A percentile compares a stretch with the other conserved stretches of the same genome.
Conservation (phyloP, 2,329 filamentous ascomycete species). For the Amylocarpus encephaloides region DNA sequence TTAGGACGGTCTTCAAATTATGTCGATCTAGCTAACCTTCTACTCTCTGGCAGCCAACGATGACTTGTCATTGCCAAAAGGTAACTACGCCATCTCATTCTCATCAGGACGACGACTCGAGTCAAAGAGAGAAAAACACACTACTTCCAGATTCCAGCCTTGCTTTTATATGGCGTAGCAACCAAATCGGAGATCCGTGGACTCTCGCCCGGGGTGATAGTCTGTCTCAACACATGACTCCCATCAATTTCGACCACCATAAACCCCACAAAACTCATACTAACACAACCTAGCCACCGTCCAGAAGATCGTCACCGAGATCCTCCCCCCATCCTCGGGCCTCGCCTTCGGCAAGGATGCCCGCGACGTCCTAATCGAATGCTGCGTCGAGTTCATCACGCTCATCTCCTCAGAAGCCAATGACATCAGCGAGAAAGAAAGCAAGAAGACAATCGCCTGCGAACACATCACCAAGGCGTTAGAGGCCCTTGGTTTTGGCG, state of each 20-base stretch:
- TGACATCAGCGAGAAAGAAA: constrained; percentile 96
- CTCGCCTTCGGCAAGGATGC: constrained; percentile 92
- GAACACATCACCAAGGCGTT: constrained; percentile 96
- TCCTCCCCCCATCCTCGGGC: constrained; percentile 69
- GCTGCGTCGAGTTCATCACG: constrained; percentile 98
- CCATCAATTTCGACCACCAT: neutral
- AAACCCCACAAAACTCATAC: neutral
- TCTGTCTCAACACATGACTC: neutral
- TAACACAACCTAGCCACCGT: constrained; percentile 46
- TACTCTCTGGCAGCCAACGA: constrained; percentile 45
- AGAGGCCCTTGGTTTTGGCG: constrained; percentile 83
- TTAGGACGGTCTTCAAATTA: neutral
- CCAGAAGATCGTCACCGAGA: constrained; percentile 89
- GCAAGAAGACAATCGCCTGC: constrained; percentile 98
- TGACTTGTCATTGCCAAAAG: constrained; percentile 59
- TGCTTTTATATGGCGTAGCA: too few species aligned
- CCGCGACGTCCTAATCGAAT: constrained; percentile 91
- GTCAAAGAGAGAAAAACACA: too few species aligned
- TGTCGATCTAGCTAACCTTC: constrained; percentile 30
- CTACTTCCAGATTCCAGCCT: too few species aligned
- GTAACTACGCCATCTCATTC: constrained; percentile 33
- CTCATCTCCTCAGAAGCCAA: constrained; percentile 98
- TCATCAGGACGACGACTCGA: neutral
- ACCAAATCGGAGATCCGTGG: too few species aligned
- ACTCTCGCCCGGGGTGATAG: neutral